Percentiles rank a stretch among this genome's conserved stretches.
These are phyloP conservation scores for Rhizopus delemar DNA, from an alignment of 371 early-diverging fungal genomes.

Conservation along the genomic window DNA sequence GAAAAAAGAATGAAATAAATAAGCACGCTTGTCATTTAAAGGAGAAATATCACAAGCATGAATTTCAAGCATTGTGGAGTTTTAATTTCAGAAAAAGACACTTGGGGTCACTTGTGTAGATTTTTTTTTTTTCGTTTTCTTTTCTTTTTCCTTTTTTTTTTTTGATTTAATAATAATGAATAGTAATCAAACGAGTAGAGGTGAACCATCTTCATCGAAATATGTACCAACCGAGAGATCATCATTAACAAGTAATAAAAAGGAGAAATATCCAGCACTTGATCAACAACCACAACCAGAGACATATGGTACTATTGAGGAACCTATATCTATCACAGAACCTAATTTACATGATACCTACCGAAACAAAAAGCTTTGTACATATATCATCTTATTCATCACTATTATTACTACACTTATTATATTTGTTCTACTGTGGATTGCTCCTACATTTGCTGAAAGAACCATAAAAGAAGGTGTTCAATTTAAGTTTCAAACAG, in stretches of 20 bases:
- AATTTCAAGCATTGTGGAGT: not conserved
- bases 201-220: slow-evolving; percentile 14
- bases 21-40: not conserved
- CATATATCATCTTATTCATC: slow-evolving; percentile 16
- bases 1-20: no score
- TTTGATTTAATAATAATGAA: not conserved
- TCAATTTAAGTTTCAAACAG: slow-evolving; percentile 33
- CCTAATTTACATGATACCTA: not conserved
- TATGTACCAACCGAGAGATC: slow-evolving; percentile 5
- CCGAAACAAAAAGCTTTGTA: slow-evolving; percentile 15
- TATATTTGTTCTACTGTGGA: slow-evolving; percentile 23
- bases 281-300: slow-evolving; percentile 2
- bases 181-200: not conserved
- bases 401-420: slow-evolving; percentile 9
- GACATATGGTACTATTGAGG: slow-evolving; percentile 2
- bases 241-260: not conserved
- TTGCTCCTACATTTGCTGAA: slow-evolving; percentile 52
- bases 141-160: not conserved
- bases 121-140: not conserved
- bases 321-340: not conserved
- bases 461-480: slow-evolving; percentile 38
- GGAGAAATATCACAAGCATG: not conserved
- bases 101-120: not conserved
- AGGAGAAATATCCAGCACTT: not conserved
- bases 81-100: not conserved